Evolutionary conservation across 257 asterid species (phyloP), one percentile per base, ranked within the genome.

Genomic region (Petunia secreta): DNA sequence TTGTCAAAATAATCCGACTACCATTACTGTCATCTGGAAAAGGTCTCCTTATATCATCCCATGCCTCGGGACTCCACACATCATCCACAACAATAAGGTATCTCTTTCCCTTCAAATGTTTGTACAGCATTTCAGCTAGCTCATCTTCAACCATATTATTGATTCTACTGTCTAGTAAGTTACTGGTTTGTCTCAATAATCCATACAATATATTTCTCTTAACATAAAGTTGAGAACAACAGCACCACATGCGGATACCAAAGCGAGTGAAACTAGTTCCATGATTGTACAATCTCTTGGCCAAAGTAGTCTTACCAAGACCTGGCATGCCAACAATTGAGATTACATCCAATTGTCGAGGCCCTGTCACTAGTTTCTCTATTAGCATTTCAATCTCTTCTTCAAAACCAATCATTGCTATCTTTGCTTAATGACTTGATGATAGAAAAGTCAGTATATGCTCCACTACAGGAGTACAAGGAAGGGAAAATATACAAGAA

Each of bases 321-420:
- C 74, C 74, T 9, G 50, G 74, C 74, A 65, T 65, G 25, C 74
- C 74, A 38, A 65, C 25, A 65, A 65, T 65, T n/a, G 50, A 65
- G 15, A 65, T 43, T 50, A 65, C 64, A 59, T 59, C 44, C 9
- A 8, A 14, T 63, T 2, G 44, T 1, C n/a, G 41, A 8, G 38
- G 38, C 13, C 40, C 40, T 25, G 69, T 63, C 54, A 5, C 54
- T 16, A 63, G 69, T 25, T 40, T 4, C 37, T 13, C 14, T 14
- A 63, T 40, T 4, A 63, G 40, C 15, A n/a, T 40, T 63, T 63
- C 14, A 63, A 8, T 40, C 9, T 63, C 69, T 8, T 4, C 37
- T 14, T 63, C n/a, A 10, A 63, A 63, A 25, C 69, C 44, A 10
- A 36, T 40, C 69, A 63, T 40, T 63, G 9, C n/a, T 63, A 37